Base-by-base conservation (phyloP, 1,139 yeast species). In the Hanseniaspora uvarum region DNA sequence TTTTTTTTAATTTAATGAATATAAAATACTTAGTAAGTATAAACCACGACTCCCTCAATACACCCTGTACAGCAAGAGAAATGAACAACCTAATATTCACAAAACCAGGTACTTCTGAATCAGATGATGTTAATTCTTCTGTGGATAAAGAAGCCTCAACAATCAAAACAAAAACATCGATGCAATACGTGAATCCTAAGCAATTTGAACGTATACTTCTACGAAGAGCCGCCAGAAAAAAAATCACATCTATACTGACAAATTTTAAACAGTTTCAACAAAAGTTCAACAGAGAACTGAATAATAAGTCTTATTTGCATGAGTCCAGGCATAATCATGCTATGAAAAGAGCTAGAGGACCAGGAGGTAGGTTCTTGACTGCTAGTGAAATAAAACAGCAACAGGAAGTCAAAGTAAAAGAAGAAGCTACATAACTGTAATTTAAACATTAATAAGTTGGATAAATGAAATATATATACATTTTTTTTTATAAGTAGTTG, bases 271-370 rank as follows among this genome's bases (percentile, higher is more conserved):
- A 49, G 26, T 49, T 33, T n/a, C 47, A 49, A 41, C 33, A 44
- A 6, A 44, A 44, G 14, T 31, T 19, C 6, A 44, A 49, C n/a
- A 49, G 43, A 28, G 30, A 44, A 10, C 7, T 39, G 2, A 41
- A 94, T 24, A 77, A 96, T 59, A 84, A 85, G 64, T 98, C 98
- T 3, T 94, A 94, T 66, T 70, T 94, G 54, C 99, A 94, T 67
- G 98, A 94, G 68, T 87, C 96, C 18, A 78, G 99, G 62, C 99
- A 94, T 68, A 92, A 92, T 67, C 99, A 94, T 68, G 99, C 99
- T 21, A 92, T 94, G 98, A 78, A 98, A 65, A 79, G 99, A 68
- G 98, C 98, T 16, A 79, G 99, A 63, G 99, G 99, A 30, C 97
- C 92, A 69, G 98, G 98, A 31, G 99, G 99, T 3, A 74, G 98